A percentile compares a stretch with the other conserved stretches of the same genome.
Evolutionary conservation across 176 grass and related monocot genomes (phyloP).

Genomic region (Neostapfia colusana): DNA sequence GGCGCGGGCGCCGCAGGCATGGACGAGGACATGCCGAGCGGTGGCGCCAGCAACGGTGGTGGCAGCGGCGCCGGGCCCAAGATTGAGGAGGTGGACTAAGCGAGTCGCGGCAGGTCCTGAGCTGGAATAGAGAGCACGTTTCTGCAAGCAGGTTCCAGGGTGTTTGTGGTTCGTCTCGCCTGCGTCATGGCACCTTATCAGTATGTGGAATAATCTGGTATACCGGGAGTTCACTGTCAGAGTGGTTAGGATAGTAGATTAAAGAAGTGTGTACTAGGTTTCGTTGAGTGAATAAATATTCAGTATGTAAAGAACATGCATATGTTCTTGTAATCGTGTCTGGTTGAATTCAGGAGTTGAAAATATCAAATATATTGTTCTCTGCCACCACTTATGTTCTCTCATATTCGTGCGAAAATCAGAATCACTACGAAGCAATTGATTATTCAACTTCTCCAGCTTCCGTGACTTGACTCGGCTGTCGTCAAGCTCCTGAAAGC

Average conservation of each 20-base stretch:
- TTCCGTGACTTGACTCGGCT: no score
- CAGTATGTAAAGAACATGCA: neutral
- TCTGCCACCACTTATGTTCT: no score
- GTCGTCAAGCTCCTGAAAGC: no score
- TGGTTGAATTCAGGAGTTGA: neutral
- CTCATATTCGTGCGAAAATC: no score
- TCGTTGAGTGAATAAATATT: slow-evolving; percentile 6
- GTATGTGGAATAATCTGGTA: slow-evolving; percentile 24
- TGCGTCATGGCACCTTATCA: neutral
- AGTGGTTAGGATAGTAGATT: neutral
- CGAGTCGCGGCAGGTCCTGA: neutral
- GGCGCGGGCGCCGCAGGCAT: slow-evolving; percentile 37
- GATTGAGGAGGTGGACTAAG: slow-evolving; percentile 87
- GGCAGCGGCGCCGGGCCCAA: slow-evolving; percentile 62
- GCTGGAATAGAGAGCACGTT: neutral
- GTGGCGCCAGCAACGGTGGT: slow-evolving; percentile 36
- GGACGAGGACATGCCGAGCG: slow-evolving; percentile 51
- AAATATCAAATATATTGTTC: neutral
- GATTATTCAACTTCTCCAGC: no score
- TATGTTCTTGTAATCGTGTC: neutral
- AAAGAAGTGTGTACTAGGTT: neutral
- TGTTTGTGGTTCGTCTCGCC: neutral
- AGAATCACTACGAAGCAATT: no score
- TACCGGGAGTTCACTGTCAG: neutral
- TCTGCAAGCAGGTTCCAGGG: neutral